phyloP scores from a whole-genome alignment of 148 eudicot species.

The Rhododendron griersonianum region DNA sequence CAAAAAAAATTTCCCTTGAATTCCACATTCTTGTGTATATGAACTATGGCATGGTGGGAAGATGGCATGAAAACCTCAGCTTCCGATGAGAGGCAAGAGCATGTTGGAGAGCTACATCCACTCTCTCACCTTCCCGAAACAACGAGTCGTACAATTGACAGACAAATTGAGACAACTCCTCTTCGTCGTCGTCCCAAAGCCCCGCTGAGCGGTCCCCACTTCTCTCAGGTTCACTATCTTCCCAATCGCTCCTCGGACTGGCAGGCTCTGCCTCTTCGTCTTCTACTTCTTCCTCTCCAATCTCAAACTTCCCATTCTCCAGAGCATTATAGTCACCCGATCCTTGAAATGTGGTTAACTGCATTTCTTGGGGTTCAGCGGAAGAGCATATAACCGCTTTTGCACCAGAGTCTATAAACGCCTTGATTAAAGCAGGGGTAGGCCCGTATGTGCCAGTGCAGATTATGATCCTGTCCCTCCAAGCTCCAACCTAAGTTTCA shows the following conservation, averaged over 20 bases:
- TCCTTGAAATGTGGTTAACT: constrained; percentile 62
- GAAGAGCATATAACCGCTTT: constrained; percentile 92
- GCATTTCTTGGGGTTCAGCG: constrained; percentile 70
- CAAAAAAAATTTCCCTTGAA: not conserved
- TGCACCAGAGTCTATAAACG: constrained; percentile 86
- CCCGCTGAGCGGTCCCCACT: constrained; percentile 37
- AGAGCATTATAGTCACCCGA: constrained; percentile 52
- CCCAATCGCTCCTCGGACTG: constrained; percentile 93
- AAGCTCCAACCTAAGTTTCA: constrained; percentile 70
- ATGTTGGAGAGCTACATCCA: constrained; percentile 54
- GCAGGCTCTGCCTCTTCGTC: constrained; percentile 62
- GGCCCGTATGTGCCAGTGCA: constrained; percentile 73
- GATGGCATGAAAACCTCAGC: constrained; percentile 78
- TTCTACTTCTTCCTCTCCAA: constrained; percentile 79
- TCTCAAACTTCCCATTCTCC: constrained; percentile 86
- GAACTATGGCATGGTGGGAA: constrained; percentile 50
- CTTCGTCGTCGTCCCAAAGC: constrained; percentile 84
- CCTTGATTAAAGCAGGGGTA: constrained; percentile 61
- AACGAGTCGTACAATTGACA: constrained; percentile 65
- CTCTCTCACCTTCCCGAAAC: constrained; percentile 57
- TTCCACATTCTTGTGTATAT: not conserved
- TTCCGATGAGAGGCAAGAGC: constrained; percentile 67
- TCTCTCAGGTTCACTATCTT: constrained; percentile 79
- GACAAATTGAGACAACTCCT: constrained; percentile 68
- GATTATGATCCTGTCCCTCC: constrained; percentile 92